These are phyloP conservation scores for Metschnikowia lachancei DNA, from an alignment of 805 yeast species.

Conservation along the genomic window DNA sequence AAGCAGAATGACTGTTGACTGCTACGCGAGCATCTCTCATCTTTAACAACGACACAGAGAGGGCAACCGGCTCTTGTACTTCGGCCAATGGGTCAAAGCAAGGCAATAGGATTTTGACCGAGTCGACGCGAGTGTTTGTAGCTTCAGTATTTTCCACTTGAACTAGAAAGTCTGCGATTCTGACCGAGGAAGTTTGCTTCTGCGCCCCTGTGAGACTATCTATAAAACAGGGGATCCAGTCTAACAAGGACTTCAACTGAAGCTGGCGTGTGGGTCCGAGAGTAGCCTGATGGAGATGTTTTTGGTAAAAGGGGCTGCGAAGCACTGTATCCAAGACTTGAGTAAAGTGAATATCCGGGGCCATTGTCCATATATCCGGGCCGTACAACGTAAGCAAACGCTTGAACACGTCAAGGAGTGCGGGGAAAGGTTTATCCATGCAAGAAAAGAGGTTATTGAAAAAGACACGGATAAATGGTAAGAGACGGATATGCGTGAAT, in stretches of 20 bases:
- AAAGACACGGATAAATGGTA: constrained; percentile 39
- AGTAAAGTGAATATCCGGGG: constrained; percentile 52
- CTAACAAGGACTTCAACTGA: constrained; percentile 39
- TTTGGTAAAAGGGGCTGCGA: constrained; percentile 49
- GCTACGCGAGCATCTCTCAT: constrained; percentile 49
- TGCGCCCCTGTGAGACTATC: constrained; percentile 47
- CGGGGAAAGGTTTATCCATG: constrained; percentile 50
- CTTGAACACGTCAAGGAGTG: constrained; percentile 50
- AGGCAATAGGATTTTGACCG: constrained; percentile 15
- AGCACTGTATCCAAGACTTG: constrained; percentile 60
- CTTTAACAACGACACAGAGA: constrained; percentile 37
- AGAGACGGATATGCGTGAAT: constrained; percentile 30
- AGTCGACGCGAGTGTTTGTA: constrained; percentile 1
- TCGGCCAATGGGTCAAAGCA: constrained; percentile 20
- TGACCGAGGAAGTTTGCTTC: constrained; percentile 51
- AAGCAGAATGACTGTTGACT: constrained; percentile 43
- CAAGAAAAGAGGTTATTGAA: constrained; percentile 53
- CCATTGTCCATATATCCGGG: constrained; percentile 43
- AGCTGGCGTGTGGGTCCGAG: constrained; percentile 15
- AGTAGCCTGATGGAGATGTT: constrained; percentile 26
- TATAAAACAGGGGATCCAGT: constrained; percentile 54
- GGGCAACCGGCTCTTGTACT: constrained; percentile 18
- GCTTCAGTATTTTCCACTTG: constrained; percentile 17
- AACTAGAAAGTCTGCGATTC: constrained; percentile 48
- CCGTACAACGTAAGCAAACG: constrained; percentile 41